These are phyloP conservation scores for Ganoderma boninense DNA, from an alignment of 1,284 basidiomycete species.

Conservation along the genomic window DNA sequence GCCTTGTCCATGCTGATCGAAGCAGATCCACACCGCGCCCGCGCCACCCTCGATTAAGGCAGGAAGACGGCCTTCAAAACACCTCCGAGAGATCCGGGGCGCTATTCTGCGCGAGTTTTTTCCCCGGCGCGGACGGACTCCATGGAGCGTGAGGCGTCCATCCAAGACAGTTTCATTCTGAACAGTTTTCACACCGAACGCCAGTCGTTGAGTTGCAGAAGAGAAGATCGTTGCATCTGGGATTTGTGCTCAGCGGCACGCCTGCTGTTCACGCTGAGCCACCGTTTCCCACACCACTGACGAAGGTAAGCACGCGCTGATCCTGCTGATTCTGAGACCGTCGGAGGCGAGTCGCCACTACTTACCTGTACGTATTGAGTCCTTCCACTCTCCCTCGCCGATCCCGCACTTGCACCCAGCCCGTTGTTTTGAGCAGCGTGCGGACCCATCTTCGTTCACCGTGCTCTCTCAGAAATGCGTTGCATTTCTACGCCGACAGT, in stretches of 20 bases:
- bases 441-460: neutral
- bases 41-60: neutral
- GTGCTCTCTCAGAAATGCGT: neutral
- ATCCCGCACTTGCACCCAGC: neutral
- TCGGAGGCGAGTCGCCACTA: too few species aligned
- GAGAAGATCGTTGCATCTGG: neutral
- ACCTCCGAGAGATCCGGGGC: neutral
- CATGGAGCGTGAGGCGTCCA: too few species aligned
- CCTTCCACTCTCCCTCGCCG: neutral
- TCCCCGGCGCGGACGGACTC: too few species aligned
- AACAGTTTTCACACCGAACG: too few species aligned
- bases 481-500: neutral
- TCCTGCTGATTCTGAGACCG: neutral
- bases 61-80: neutral
- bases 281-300: neutral
- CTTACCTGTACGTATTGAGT: neutral
- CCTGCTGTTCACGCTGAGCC: neutral
- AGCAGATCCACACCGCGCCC: neutral
- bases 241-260: too few species aligned
- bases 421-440: neutral
- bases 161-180: too few species aligned
- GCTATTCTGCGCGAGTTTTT: neutral
- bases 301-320: neutral
- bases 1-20: neutral
- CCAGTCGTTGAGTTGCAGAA: too few species aligned